A percentile compares a stretch with the other conserved stretches of the same genome.
Conservation (phyloP, 2,329 filamentous ascomycete species). For the Aureobasidium melanogenum region DNA sequence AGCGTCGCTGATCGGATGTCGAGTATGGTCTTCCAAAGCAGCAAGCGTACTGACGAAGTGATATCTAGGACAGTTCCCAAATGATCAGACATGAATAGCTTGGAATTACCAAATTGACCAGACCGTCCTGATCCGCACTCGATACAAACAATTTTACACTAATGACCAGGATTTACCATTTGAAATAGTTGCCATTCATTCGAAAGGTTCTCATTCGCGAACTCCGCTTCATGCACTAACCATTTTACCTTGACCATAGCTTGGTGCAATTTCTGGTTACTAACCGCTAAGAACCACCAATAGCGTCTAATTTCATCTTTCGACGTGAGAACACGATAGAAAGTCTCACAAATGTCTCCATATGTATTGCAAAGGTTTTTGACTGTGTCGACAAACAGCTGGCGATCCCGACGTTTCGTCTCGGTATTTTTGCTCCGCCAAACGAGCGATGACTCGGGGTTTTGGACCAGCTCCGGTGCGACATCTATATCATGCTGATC, state of each 20-base stretch:
- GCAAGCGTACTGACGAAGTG: neutral
- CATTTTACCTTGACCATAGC: neutral
- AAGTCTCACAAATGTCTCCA: neutral
- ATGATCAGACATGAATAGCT: too few relatives aligned
- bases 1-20: neutral
- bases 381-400: neutral
- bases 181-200: neutral
- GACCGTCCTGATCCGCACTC: too few relatives aligned
- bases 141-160: neutral
- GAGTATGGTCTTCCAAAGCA: neutral
- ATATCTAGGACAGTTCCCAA: neutral
- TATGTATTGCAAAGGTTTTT: neutral
- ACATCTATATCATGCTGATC: neutral
- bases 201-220: neutral
- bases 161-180: neutral
- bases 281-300: neutral
- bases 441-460: conserved; percentile 1
- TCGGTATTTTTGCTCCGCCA: conserved; percentile 4
- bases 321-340: neutral
- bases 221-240: neutral
- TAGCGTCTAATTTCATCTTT: neutral
- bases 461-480: neutral
- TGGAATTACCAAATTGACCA: too few relatives aligned
- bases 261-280: neutral
- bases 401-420: neutral